A percentile compares a stretch with the other conserved stretches of the same genome.
phyloP scores from a whole-genome alignment of 2,329 filamentous ascomycete genomes.

The Capronia americana region DNA sequence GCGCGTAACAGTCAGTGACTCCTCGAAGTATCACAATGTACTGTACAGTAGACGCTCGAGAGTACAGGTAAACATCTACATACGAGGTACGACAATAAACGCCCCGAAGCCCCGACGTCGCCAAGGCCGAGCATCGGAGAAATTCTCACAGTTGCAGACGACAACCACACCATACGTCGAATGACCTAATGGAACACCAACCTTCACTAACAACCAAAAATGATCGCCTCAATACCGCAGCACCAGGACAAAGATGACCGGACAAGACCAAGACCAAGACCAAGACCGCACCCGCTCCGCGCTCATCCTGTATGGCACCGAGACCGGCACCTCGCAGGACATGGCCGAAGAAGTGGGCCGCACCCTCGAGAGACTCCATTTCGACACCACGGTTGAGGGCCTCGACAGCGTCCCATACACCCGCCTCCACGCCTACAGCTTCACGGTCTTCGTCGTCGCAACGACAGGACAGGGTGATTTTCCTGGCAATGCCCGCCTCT shows the following conservation, averaged over 20 bases:
- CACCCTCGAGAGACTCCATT: conserved; percentile 76
- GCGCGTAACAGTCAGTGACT: neutral
- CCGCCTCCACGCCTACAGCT: conserved; percentile 45
- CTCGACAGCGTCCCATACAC: conserved; percentile 64
- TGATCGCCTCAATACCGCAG: conserved; percentile 8
- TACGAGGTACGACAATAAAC: too few species aligned
- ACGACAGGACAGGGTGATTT: conserved; percentile 96
- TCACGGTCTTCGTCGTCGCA: conserved; percentile 76
- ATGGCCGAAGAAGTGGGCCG: conserved; percentile 83
- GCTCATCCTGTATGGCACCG: conserved; percentile 87
- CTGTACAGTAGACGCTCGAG: too few species aligned
- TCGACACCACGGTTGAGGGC: conserved; percentile 75
- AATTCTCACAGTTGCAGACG: neutral
- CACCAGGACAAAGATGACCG: conserved; percentile 20
- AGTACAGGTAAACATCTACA: too few species aligned
- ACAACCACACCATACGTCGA: neutral
- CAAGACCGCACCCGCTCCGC: conserved; percentile 46
- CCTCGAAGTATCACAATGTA: neutral
- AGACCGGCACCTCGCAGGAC: conserved; percentile 94
- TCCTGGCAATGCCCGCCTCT: conserved; percentile 77
- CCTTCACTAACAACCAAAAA: conserved; percentile 3
- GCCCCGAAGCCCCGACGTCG: neutral
- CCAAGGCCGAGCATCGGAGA: conserved; percentile 1
- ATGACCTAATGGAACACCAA: neutral
- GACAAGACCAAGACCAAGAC: conserved; percentile 19